phyloP scores from a whole-genome alignment of 2,329 filamentous ascomycete genomes.

The Mycogone perniciosa region DNA sequence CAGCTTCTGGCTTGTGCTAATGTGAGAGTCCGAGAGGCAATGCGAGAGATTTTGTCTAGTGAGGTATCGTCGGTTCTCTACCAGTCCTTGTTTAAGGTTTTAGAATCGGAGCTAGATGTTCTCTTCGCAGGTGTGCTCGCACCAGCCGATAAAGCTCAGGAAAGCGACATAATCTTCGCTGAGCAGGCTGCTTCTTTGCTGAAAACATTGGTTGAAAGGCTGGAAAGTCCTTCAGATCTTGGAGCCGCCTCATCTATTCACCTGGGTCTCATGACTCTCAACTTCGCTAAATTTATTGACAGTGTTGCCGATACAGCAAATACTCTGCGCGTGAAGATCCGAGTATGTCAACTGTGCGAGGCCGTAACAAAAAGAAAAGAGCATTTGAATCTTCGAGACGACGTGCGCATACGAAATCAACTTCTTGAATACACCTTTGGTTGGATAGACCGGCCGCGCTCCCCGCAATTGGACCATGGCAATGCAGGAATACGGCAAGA shows the following conservation, averaged over 20 bases:
- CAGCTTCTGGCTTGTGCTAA: constrained; percentile 60
- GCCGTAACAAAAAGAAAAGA: constrained; percentile 60
- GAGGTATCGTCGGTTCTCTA: constrained; percentile 58
- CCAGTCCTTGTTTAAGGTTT: constrained; percentile 56
- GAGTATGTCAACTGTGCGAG: constrained; percentile 62
- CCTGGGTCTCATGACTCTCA: constrained; percentile 56
- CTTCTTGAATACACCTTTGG: constrained; percentile 61
- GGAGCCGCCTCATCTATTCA: constrained; percentile 57
- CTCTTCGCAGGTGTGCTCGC: constrained; percentile 53
- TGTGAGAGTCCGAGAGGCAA: constrained; percentile 59
- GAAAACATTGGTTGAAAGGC: constrained; percentile 55
- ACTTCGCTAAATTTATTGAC: constrained; percentile 61
- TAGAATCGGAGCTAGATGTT: constrained; percentile 58
- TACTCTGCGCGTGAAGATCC: constrained; percentile 59
- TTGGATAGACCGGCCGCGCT: constrained; percentile 59
- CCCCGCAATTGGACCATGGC: constrained; percentile 40
- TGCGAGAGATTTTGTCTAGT: constrained; percentile 58
- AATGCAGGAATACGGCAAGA: constrained; percentile 44
- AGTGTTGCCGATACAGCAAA: constrained; percentile 49
- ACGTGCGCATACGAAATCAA: constrained; percentile 63
- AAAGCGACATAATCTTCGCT: constrained; percentile 58
- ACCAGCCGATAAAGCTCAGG: constrained; percentile 45
- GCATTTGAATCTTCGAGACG: constrained; percentile 60
- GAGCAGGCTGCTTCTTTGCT: constrained; percentile 61
- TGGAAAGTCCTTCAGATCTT: constrained; percentile 57